Percentiles rank a stretch among this genome's conserved stretches.
phyloP scores from a whole-genome alignment of 306 rosid species.

The Crotalaria pallida region DNA sequence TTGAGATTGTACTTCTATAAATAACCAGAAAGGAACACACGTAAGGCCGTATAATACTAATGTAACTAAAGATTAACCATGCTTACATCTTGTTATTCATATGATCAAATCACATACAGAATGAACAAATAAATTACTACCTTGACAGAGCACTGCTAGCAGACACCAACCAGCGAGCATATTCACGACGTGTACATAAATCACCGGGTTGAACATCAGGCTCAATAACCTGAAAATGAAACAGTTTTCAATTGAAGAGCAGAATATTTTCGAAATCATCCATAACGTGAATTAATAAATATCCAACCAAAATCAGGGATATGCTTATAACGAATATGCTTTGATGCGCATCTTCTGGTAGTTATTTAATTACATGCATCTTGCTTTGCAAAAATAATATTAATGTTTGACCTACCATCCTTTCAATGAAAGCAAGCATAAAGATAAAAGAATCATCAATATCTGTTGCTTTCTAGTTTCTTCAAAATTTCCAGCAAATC shows the following conservation, averaged over 20 bases:
- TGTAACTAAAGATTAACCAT: neutral
- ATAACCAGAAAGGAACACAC: slow-evolving; percentile 13
- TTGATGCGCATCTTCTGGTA: neutral
- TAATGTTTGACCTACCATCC: neutral
- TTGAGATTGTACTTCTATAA: slow-evolving; percentile 70
- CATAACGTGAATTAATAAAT: neutral
- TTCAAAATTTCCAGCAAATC: neutral
- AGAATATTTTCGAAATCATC: neutral
- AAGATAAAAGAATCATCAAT: neutral
- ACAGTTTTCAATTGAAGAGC: slow-evolving; percentile 8
- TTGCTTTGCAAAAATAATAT: slow-evolving; percentile 14
- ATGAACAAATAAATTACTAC: slow-evolving; percentile 34
- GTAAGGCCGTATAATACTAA: slow-evolving; percentile 11
- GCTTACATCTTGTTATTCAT: neutral
- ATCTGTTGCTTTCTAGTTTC: neutral
- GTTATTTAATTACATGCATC: neutral
- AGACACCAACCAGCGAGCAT: slow-evolving; percentile 93
- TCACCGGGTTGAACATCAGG: slow-evolving; percentile 78
- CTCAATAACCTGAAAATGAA: slow-evolving; percentile 72
- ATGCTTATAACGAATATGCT: slow-evolving; percentile 1
- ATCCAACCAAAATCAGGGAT: neutral
- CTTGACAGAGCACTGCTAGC: slow-evolving; percentile 95
- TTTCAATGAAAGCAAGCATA: neutral
- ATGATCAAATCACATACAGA: neutral
- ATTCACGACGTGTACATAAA: slow-evolving; percentile 93